Percentiles rank a stretch among this genome's conserved stretches.
Evolutionary conservation across 768 basidiomycete genomes (phyloP).

Genomic region (Tylopilus balloui): DNA sequence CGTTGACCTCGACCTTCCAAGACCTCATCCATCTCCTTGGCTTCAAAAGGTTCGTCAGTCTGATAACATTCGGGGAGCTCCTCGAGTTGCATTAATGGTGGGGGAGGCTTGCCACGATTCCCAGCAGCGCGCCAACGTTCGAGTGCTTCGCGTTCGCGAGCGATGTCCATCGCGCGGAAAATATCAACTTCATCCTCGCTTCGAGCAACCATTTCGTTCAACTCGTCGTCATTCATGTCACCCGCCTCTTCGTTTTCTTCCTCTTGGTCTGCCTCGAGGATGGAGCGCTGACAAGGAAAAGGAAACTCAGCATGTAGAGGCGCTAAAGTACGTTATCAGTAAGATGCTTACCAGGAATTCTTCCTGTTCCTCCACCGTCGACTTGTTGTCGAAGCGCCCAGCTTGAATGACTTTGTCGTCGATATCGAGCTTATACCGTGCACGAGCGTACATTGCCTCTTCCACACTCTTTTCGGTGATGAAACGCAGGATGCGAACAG

Average conservation of each 20-base stretch:
- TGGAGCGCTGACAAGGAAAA: conserved; percentile 59
- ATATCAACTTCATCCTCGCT: conserved; percentile 69
- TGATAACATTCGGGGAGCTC: conserved; percentile 94
- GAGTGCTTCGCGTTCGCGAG: conserved; percentile 65
- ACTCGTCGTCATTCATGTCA: conserved; percentile 91
- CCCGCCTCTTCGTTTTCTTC: conserved; percentile 87
- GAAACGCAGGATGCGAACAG: conserved; percentile 92
- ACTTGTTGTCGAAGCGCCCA: conserved; percentile 98
- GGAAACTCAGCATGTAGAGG: conserved; percentile 1
- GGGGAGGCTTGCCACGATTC: conserved; percentile 73
- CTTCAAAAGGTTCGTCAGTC: conserved; percentile 77
- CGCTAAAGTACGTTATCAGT: not conserved
- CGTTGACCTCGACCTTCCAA: conserved; percentile 82
- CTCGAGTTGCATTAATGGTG: conserved; percentile 73
- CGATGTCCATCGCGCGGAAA: conserved; percentile 79
- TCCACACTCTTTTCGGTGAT: conserved; percentile 98
- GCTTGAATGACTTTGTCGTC: conserved; percentile 99
- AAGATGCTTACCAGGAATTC: conserved; percentile 69
- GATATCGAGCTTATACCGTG: conserved; percentile 94
- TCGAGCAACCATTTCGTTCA: conserved; percentile 89
- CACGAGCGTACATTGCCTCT: conserved; percentile 95
- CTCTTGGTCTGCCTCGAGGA: conserved; percentile 86
- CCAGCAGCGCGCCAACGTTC: conserved; percentile 70
- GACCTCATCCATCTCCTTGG: conserved; percentile 45
- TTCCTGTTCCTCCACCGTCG: conserved; percentile 96